Percentiles rank a stretch among this genome's conserved stretches.
Conservation (phyloP, 106 monocot genomes). For the Allium fistulosum region DNA sequence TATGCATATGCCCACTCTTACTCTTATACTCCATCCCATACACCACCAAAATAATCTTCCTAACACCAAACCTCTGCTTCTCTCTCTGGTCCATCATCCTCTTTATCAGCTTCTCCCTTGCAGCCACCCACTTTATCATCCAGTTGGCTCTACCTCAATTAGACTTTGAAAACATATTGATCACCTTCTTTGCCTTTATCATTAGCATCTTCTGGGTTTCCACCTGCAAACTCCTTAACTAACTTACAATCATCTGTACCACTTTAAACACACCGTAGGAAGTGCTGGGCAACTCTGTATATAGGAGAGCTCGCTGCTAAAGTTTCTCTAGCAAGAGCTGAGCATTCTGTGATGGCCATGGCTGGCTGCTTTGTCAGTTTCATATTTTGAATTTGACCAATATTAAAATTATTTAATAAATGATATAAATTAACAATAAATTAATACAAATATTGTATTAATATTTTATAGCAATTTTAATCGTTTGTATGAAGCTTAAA, state of each 20-base stretch:
- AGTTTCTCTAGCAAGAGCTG: constrained; percentile 74
- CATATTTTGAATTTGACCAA: too few relatives aligned
- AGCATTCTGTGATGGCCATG: constrained; percentile 76
- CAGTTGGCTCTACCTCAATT: constrained; percentile 34
- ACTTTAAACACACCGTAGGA: constrained; percentile 62
- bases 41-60: constrained; percentile 48
- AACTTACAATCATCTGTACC: constrained; percentile 44
- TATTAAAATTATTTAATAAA: too few relatives aligned
- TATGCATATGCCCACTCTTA: constrained; percentile 57
- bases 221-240: constrained; percentile 77
- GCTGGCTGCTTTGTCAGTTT: constrained; percentile 96
- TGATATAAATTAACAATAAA: too few relatives aligned
- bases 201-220: constrained; percentile 98
- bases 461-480: too few relatives aligned
- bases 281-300: constrained; percentile 91
- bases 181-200: constrained; percentile 48
- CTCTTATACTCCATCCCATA: constrained; percentile 58
- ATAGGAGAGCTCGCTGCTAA: constrained; percentile 87
- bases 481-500: too few relatives aligned
- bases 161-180: constrained; percentile 23
- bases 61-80: constrained; percentile 39
- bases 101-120: constrained; percentile 45
- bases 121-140: constrained; percentile 40
- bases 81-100: constrained; percentile 69
- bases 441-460: too few relatives aligned